These are phyloP conservation scores for Tuber calosporum DNA, from an alignment of 495 filamentous ascomycete genomes.

Conservation along the genomic window DNA sequence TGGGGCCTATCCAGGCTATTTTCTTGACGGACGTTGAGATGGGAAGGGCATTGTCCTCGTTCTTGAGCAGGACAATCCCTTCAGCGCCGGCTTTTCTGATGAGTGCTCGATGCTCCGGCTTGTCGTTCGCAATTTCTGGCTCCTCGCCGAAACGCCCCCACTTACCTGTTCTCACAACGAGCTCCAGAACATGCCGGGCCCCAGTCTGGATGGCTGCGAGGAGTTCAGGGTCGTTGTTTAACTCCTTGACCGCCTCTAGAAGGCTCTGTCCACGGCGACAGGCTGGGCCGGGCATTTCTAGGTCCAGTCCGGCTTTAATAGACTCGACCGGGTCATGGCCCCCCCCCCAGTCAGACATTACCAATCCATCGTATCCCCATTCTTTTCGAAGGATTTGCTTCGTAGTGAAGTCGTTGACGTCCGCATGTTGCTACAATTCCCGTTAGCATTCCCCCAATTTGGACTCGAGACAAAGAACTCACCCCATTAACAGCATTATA, in stretches of 20 bases:
- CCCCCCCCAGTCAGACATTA: constrained; percentile 55
- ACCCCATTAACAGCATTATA: constrained; percentile 57
- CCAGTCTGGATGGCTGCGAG: constrained; percentile 48
- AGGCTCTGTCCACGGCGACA: constrained; percentile 55
- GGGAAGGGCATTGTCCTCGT: constrained; percentile 59
- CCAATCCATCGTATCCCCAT: constrained; percentile 53
- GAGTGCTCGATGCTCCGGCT: constrained; percentile 48
- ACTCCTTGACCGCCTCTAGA: constrained; percentile 54
- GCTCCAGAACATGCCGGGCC: constrained; percentile 59
- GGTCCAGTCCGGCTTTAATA: constrained; percentile 53
- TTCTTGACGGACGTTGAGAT: constrained; percentile 54
- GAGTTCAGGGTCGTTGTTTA: constrained; percentile 46
- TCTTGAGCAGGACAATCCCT: constrained; percentile 57
- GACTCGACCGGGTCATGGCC: constrained; percentile 49
- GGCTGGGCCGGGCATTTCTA: constrained; percentile 57
- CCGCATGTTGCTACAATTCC: constrained; percentile 51
- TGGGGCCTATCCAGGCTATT: constrained; percentile 73
- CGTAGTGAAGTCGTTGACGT: constrained; percentile 60
- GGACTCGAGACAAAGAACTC: constrained; percentile 44
- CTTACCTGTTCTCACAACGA: constrained; percentile 57
- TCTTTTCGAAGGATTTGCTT: constrained; percentile 53
- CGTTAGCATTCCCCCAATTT: background rate
- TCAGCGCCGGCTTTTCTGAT: constrained; percentile 51
- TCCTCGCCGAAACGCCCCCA: constrained; percentile 53
- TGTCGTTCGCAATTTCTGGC: constrained; percentile 47